A percentile compares a stretch with the other conserved stretches of the same genome.
Evolutionary conservation across 2,329 filamentous ascomycete species (phyloP).

Genomic region (Ciborinia camelliae): DNA sequence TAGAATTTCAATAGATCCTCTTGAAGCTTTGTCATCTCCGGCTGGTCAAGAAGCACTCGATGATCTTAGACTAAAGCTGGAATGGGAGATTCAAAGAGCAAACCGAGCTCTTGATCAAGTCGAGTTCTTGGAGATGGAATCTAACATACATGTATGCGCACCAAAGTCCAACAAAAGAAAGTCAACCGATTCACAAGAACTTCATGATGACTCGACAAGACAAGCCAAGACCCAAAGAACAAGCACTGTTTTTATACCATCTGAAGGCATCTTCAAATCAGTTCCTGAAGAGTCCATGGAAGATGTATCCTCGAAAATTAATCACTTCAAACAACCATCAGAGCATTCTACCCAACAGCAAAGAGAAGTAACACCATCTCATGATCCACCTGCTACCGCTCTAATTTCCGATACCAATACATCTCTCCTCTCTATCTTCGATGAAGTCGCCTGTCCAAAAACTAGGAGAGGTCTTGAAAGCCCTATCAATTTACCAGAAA

Average conservation of each 20-base stretch:
- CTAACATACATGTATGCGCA: conserved; percentile 63
- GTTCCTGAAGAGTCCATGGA: conserved; percentile 38
- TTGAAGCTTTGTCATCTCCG: conserved; percentile 53
- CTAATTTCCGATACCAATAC: conserved; percentile 51
- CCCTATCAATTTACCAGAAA: conserved; percentile 22
- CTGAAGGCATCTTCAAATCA: conserved; percentile 61
- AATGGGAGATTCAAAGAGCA: conserved; percentile 53
- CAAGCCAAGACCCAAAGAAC: conserved; percentile 10
- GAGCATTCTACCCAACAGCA: not conserved
- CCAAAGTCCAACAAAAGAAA: conserved; percentile 42
- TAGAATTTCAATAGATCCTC: conserved; percentile 45
- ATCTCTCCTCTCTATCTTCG: conserved; percentile 59
- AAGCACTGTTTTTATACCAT: conserved; percentile 51
- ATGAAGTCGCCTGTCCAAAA: conserved; percentile 45
- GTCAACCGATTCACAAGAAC: conserved; percentile 3
- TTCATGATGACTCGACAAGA: conserved; percentile 10
- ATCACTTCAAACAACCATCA: conserved; percentile 10
- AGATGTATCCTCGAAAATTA: conserved; percentile 21
- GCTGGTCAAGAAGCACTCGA: conserved; percentile 47
- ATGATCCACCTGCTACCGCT: conserved; percentile 59
- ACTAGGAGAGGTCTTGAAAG: conserved; percentile 22
- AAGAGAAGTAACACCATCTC: conserved; percentile 49
- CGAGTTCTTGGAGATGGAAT: conserved; percentile 74
- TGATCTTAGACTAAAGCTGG: conserved; percentile 44
- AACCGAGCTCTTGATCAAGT: conserved; percentile 68